A percentile compares a stretch with the other conserved stretches of the same genome.
These are phyloP conservation scores for Saturnispora saitoi DNA, from an alignment of 805 yeast species.

Conservation along the genomic window DNA sequence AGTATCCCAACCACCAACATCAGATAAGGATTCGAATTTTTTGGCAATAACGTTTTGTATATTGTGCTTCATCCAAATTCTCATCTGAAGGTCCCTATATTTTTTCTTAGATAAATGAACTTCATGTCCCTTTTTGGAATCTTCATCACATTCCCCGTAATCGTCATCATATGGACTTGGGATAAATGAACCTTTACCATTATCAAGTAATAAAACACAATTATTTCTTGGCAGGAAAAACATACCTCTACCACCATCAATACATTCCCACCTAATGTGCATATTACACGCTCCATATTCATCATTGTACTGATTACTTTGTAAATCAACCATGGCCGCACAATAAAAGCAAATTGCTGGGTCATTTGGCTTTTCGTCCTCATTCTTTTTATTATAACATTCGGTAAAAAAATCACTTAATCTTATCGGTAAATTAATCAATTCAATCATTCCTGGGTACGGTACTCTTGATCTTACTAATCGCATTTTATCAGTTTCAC, in stretches of 20 bases:
- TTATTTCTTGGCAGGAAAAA: conserved; percentile 66
- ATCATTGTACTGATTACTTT: conserved; percentile 46
- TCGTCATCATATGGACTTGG: conserved; percentile 78
- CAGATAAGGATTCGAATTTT: conserved; percentile 67
- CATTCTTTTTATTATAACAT: conserved; percentile 38
- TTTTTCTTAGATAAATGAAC: conserved; percentile 52
- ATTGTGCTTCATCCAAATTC: conserved; percentile 73
- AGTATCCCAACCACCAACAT: conserved; percentile 95
- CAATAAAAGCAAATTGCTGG: conserved; percentile 87
- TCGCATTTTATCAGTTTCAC: conserved; percentile 8
- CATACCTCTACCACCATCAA: conserved; percentile 55
- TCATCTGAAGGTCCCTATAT: conserved; percentile 57
- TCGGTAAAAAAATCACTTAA: conserved; percentile 63
- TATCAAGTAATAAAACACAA: conserved; percentile 52
- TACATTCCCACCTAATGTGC: conserved; percentile 57
- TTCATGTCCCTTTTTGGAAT: conserved; percentile 62
- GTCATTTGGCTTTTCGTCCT: conserved; percentile 38
- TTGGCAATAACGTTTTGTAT: conserved; percentile 71
- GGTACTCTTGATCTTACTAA: conserved; percentile 29
- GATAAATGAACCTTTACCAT: conserved; percentile 74
- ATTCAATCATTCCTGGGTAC: conserved; percentile 57
- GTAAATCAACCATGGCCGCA: conserved; percentile 60
- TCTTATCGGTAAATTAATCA: conserved; percentile 57
- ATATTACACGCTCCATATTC: conserved; percentile 70
- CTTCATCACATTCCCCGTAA: conserved; percentile 81